Evolutionary conservation across 2,329 filamentous ascomycete genomes (phyloP).

Genomic region (Tolypocladium tropicale): DNA sequence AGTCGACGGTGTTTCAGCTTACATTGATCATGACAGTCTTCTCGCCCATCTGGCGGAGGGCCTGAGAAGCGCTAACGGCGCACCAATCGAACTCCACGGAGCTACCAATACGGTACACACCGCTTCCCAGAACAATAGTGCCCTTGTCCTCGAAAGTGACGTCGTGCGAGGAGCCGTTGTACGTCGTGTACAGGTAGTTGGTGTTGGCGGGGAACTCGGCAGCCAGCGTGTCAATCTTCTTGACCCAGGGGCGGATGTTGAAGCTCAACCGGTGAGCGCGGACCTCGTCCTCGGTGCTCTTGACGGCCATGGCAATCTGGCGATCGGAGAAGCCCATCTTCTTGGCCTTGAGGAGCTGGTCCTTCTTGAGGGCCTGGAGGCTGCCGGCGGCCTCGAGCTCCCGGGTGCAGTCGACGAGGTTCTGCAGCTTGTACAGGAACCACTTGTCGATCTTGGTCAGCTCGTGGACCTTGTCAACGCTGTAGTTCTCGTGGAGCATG

Average conservation of each 20-base stretch:
- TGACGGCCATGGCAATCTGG: conserved; percentile 82
- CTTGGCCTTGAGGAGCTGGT: conserved; percentile 84
- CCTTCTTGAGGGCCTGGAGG: conserved; percentile 76
- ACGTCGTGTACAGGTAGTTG: conserved; percentile 96
- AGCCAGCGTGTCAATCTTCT: conserved; percentile 95
- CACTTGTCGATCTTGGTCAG: conserved; percentile 98
- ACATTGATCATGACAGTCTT: conserved; percentile 97
- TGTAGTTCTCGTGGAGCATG: conserved; percentile 94
- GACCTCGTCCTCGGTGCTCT: conserved; percentile 80
- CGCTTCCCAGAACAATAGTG: conserved; percentile 79
- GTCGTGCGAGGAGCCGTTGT: conserved; percentile 91
- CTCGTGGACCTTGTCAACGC: conserved; percentile 83
- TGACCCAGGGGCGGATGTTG: conserved; percentile 89
- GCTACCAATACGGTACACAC: conserved; percentile 94
- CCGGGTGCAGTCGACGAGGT: conserved; percentile 83
- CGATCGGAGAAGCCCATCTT: conserved; percentile 96
- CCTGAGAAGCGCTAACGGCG: conserved; percentile 79
- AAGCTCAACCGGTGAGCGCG: conserved; percentile 76
- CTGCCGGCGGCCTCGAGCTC: conserved; percentile 78
- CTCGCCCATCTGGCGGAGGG: conserved; percentile 76
- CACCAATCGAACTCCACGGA: conserved; percentile 99
- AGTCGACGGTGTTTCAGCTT: conserved; percentile 18
- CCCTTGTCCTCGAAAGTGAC: conserved; percentile 90
- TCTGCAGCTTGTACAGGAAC: conserved; percentile 98
- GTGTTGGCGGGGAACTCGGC: conserved; percentile 93